phyloP scores from a whole-genome alignment of 208 protist species.

The Trypanosoma brucei region DNA sequence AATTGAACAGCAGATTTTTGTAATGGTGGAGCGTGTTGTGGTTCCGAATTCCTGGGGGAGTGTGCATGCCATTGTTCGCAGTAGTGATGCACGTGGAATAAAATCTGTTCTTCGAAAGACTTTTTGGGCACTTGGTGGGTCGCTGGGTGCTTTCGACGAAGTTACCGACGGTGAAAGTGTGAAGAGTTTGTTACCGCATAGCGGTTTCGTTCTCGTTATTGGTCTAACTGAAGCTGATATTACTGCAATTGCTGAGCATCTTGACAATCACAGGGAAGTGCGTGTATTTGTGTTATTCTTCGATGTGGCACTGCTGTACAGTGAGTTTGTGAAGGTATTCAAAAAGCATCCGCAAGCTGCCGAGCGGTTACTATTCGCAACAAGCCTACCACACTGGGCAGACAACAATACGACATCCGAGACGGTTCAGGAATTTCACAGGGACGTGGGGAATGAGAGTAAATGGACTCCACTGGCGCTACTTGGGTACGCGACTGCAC shows the following conservation, averaged over 20 bases:
- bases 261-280: slow-evolving; percentile 9
- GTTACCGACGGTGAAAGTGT: background rate
- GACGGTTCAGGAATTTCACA: slow-evolving; percentile 18
- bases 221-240: slow-evolving; percentile 19
- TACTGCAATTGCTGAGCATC: slow-evolving; percentile 13
- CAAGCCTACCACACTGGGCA: slow-evolving; percentile 48
- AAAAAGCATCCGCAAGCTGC: background rate
- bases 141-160: slow-evolving; percentile 2
- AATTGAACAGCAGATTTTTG: slow-evolving; percentile 9
- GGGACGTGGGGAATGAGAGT: background rate
- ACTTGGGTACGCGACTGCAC: slow-evolving; percentile 8
- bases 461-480: slow-evolving; percentile 12
- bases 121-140: slow-evolving; percentile 6
- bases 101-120: background rate
- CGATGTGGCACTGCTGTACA: slow-evolving; percentile 36
- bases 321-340: slow-evolving; percentile 25
- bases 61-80: slow-evolving; percentile 2
- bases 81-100: background rate
- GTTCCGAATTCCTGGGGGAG: background rate
- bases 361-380: slow-evolving; percentile 31
- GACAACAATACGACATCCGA: slow-evolving; percentile 16
- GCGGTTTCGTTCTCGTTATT: slow-evolving; percentile 11
- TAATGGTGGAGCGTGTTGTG: background rate
- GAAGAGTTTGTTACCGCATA: background rate
- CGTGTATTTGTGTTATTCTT: slow-evolving; percentile 28